Base-by-base conservation (phyloP, 2,329 filamentous ascomycete genomes). In the Aureobasidium mangrovei region DNA sequence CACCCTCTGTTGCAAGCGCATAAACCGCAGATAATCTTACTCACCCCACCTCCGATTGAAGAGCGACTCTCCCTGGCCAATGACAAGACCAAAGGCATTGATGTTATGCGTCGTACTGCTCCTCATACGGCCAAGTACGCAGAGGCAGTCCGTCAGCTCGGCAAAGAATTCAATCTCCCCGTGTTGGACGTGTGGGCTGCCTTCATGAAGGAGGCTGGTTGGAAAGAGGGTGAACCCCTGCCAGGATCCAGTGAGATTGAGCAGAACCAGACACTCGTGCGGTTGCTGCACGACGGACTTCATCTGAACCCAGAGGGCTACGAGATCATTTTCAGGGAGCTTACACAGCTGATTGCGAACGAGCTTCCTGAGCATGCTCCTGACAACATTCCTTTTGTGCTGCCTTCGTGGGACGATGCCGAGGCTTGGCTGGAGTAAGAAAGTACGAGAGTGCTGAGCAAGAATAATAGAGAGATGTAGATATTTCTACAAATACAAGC, bases 41-140 rank as follows among this genome's bases (percentile, higher is more conserved):
- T 96, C 45, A 86, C 88, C 0, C 89, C 91, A 28, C 88, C 91
- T 1, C 90, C 90, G 0, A 70, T 94, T 48, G 86, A 95, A 62
- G 85, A 94, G 70, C 83, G 88, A 66, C 79, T 83, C 57, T 70
- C 80, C 36, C 74, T 74, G 72, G 74, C 51, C 65, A 65, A 57
- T 67, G 60, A 74, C 74, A 65, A 66, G 56, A 63, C 56, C 44
- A 73, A 60, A 48, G 71, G 67, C 53, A 68, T 65, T 53, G 56
- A 59, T 36, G 63, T 62, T 58, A 65, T 67, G 29, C 65, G 70
- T 26, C 77, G 73, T 74, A 87, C 74, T 67, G 88, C 69, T 63
- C 80, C 69, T 62, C 75, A 70, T 69, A 84, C 75, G 63, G 87
- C 72, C 68, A 75, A 66, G 68, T 96, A 78, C 64, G 82, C 81